These are phyloP conservation scores for Rhynchospora breviuscula DNA, from an alignment of 176 grass and related monocot genomes.

Conservation along the genomic window DNA sequence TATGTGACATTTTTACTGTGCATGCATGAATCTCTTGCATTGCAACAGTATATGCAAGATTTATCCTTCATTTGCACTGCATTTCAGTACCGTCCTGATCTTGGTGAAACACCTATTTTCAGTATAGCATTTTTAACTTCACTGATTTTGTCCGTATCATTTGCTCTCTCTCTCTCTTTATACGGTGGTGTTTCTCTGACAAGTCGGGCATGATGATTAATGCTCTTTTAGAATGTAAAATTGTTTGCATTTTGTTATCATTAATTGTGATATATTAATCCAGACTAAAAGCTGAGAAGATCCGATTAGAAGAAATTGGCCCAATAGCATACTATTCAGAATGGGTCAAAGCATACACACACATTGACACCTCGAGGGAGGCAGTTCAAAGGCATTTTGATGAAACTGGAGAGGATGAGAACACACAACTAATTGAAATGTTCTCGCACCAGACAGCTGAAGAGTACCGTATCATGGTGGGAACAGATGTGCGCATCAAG, in stretches of 20 bases:
- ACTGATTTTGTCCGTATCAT: neutral
- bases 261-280: conserved; percentile 26
- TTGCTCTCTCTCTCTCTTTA: neutral
- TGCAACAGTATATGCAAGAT: neutral
- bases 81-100: neutral
- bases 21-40: neutral
- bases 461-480: conserved; percentile 88
- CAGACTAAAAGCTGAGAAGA: conserved; percentile 71
- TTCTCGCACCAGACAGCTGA: conserved; percentile 78
- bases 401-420: conserved; percentile 80
- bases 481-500: conserved; percentile 62
- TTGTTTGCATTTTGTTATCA: conserved; percentile 6
- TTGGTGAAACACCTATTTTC: neutral
- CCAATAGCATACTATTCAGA: conserved; percentile 93
- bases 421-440: conserved; percentile 80
- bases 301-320: conserved; percentile 73
- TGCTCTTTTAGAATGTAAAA: neutral
- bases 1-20: neutral
- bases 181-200: neutral
- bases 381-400: conserved; percentile 75
- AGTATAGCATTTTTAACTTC: neutral
- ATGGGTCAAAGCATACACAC: conserved; percentile 85
- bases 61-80: neutral
- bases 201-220: neutral
- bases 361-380: conserved; percentile 61